phyloP scores from a whole-genome alignment of 2,329 filamentous ascomycete genomes.

The Diaporthe humulicola region DNA sequence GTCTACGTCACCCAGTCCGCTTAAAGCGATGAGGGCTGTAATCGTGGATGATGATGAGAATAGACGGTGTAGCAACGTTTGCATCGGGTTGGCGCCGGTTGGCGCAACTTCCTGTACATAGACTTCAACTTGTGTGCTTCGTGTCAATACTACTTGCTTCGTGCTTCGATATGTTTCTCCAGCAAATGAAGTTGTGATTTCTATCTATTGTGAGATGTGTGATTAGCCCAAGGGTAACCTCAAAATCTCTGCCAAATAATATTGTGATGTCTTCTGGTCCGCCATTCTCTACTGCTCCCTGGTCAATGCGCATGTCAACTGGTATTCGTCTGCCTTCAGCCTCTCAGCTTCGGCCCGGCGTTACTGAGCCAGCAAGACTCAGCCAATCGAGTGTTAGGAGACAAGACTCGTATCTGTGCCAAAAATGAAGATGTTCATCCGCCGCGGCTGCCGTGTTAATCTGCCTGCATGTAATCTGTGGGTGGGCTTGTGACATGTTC shows the following conservation, averaged over 20 bases:
- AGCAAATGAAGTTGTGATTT: not conserved
- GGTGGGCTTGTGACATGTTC: not conserved
- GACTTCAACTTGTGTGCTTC: slow-evolving; percentile 30
- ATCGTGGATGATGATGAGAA: not conserved
- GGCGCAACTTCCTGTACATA: slow-evolving; percentile 34
- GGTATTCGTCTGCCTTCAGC: not conserved
- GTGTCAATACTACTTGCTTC: slow-evolving; percentile 37
- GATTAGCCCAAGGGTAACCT: not conserved
- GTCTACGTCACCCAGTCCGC: slow-evolving; percentile 38
- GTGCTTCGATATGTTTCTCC: not conserved
- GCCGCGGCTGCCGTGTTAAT: no score
- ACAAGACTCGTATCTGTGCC: not conserved
- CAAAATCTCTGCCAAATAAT: not conserved
- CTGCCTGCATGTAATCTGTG: not conserved
- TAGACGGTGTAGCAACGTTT: not conserved
- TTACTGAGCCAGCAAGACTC: no score
- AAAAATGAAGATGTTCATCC: not conserved
- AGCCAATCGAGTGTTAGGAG: no score
- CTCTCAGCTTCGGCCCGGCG: not conserved
- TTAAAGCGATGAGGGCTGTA: not conserved
- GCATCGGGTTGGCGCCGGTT: not conserved
- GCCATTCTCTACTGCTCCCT: no score
- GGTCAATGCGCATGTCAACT: not conserved
- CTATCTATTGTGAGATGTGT: not conserved
- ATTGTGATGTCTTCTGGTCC: no score